phyloP scores from a whole-genome alignment of 2,329 filamentous ascomycete species.

The Aschersonia sp. region DNA sequence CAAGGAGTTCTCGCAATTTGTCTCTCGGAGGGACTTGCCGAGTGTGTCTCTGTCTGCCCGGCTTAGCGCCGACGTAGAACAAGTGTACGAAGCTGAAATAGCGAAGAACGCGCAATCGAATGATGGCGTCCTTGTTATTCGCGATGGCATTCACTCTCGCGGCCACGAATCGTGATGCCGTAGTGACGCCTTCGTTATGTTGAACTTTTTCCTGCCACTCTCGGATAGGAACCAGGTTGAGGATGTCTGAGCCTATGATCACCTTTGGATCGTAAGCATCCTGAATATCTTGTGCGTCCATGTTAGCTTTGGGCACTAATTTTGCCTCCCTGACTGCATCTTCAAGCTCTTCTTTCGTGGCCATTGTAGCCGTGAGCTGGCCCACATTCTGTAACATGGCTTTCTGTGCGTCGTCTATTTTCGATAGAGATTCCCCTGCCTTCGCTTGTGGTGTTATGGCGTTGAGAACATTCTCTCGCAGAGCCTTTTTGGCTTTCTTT shows the following conservation, averaged over 20 bases:
- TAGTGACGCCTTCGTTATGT: slow-evolving; percentile 38
- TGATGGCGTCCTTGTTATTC: slow-evolving; percentile 35
- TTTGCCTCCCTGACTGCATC: slow-evolving; percentile 51
- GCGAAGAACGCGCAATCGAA: slow-evolving; percentile 42
- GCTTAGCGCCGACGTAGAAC: slow-evolving; percentile 33
- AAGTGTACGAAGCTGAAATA: slow-evolving; percentile 44
- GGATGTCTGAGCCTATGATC: slow-evolving; percentile 53
- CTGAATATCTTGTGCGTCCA: slow-evolving; percentile 49
- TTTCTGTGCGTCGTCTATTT: slow-evolving; percentile 38
- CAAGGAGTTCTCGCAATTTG: slow-evolving; percentile 41
- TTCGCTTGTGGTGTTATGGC: slow-evolving; percentile 40
- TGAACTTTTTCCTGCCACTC: slow-evolving; percentile 61
- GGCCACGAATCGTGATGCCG: slow-evolving; percentile 51
- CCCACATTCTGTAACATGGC: slow-evolving; percentile 52
- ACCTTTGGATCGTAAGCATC: slow-evolving; percentile 57
- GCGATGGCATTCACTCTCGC: slow-evolving; percentile 40
- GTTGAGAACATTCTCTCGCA: slow-evolving; percentile 54
- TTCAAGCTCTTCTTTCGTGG: slow-evolving; percentile 50
- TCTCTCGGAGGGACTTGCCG: slow-evolving; percentile 44
- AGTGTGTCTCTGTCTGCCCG: slow-evolving; percentile 30
- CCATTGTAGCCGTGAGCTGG: slow-evolving; percentile 47
- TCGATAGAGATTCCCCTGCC: slow-evolving; percentile 23
- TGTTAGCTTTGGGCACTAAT: slow-evolving; percentile 57
- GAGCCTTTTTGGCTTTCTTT: slow-evolving; percentile 70
- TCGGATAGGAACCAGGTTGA: slow-evolving; percentile 52